Evolutionary conservation across 2,329 filamentous ascomycete genomes (phyloP), one percentile per base, ranked within the genome.

Genomic region (Westerdykella ornata): DNA sequence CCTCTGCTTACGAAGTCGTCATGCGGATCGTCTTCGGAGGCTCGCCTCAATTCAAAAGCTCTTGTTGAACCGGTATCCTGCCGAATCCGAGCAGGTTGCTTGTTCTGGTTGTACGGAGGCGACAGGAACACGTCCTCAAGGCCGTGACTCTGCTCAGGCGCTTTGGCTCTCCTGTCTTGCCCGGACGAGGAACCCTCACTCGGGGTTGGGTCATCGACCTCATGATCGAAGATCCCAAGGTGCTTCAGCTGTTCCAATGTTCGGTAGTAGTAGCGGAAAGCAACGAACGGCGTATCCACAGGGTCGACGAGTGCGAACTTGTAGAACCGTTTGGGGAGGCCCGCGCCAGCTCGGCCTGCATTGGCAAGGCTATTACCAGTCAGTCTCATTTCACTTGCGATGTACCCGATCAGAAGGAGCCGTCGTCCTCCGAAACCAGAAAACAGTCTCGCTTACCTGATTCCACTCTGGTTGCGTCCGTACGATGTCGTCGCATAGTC

Each of bases 241-340:
- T 55, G 40, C 28, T 41, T 38, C 19, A 62, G 37, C 44, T 61
- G 58, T 3, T 54, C 51, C 53, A 52, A 56, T 1, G 59, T 60
- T 16, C 62, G 59, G 40, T 63, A 68, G 35, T 60, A 59, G 47
- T 63, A 72, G 19, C 63, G 57, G 45, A 76, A 73, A 1, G 57
- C 68, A 3, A 62, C 71, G 44, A 71, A 74, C 2, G 73, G 73
- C 48, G 64, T 52, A 47, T 75, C 70, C 5, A 68, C 39, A 1
- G 72, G 64, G 52, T 76, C 72, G 15, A 74, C 54, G 14, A 76
- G 63, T 1, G 71, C 68, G 39, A 73, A 75, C 38, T 65, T 68
- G 54, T 75, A 76, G 52, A 66, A 72, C 3, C 64, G 59, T 45
- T 65, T 67, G 7, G 68, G 69, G 9, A 70, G 62, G 26, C 66